Percentiles rank a stretch among this genome's conserved stretches.
These are phyloP conservation scores for Phytopythium oedochilum DNA, from an alignment of 352 stramenopile species.

Conservation along the genomic window DNA sequence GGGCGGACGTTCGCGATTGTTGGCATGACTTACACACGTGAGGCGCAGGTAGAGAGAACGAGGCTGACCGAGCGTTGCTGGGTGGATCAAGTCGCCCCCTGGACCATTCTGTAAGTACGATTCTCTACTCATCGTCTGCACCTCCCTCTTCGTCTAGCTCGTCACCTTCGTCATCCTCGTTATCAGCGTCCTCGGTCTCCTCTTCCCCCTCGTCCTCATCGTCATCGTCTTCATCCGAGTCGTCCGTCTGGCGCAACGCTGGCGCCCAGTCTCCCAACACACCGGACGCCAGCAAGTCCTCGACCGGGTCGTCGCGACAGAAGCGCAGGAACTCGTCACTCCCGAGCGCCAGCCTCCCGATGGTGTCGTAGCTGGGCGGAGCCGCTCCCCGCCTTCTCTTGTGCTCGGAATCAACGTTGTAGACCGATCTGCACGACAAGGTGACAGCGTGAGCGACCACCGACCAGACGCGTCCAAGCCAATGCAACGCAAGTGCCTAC, in stretches of 20 bases:
- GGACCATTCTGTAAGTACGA: neutral
- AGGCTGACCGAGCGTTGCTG: neutral
- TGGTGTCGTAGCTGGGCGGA: neutral
- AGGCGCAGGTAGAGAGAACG: neutral
- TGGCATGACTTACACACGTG: neutral
- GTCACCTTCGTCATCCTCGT: neutral
- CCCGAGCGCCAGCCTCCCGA: neutral
- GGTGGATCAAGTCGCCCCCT: neutral
- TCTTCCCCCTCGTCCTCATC: neutral
- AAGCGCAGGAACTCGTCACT: constrained; percentile 4
- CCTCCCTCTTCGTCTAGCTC: neutral
- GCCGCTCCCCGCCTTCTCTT: neutral
- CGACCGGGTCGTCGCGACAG: constrained; percentile 1
- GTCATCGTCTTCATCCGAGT: constrained; percentile 32
- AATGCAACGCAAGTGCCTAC: too few species aligned
- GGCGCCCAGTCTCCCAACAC: constrained; percentile 1
- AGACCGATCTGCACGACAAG: neutral
- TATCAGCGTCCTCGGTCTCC: neutral
- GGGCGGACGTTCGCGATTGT: neutral
- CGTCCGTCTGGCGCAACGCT: constrained; percentile 8
- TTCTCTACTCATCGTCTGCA: neutral
- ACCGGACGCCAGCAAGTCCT: constrained; percentile 2
- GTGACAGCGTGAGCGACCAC: neutral
- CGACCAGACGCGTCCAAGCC: too few species aligned
- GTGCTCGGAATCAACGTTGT: constrained; percentile 2